Evolutionary conservation across 257 asterid species (phyloP).

Genomic region (Gentiana dahurica): DNA sequence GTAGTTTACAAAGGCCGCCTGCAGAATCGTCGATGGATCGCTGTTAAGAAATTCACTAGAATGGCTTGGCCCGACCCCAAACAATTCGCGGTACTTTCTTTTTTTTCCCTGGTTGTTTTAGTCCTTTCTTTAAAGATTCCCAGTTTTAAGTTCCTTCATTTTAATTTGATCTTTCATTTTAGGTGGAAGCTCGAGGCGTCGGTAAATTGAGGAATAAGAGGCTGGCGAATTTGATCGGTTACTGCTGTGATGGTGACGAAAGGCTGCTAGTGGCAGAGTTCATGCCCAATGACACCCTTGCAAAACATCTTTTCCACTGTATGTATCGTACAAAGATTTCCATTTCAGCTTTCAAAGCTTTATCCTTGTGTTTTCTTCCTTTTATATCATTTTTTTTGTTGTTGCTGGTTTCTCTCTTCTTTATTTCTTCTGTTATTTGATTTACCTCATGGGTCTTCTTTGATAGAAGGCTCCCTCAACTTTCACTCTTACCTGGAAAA

Average conservation of each 20-base stretch:
- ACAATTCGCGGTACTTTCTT: slow-evolving; percentile 62
- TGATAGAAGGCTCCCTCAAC: too few species aligned
- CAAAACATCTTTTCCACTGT: slow-evolving; percentile 27
- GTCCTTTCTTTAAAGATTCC: neutral
- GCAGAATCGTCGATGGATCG: slow-evolving; percentile 84
- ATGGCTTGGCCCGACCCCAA: slow-evolving; percentile 96
- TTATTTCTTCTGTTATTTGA: too few species aligned
- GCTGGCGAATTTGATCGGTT: slow-evolving; percentile 93
- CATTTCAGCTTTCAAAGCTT: too few species aligned
- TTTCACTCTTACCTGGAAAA: too few species aligned
- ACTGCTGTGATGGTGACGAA: slow-evolving; percentile 96
- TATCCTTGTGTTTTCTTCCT: too few species aligned
- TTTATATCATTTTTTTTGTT: too few species aligned
- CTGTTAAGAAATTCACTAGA: slow-evolving; percentile 76
- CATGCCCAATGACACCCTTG: slow-evolving; percentile 97
- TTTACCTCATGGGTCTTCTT: too few species aligned
- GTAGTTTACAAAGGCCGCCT: slow-evolving; percentile 26
- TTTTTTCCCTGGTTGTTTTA: neutral
- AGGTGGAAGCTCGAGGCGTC: slow-evolving; percentile 97
- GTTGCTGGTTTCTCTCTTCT: too few species aligned
- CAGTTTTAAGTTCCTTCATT: neutral
- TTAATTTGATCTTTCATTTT: slow-evolving; percentile 3
- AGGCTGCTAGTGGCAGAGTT: slow-evolving; percentile 92
- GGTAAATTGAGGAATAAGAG: slow-evolving; percentile 92
- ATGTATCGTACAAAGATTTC: slow-evolving; percentile 2